Conservation (phyloP, 805 yeast species). For the Starmerella sirachaensis region DNA sequence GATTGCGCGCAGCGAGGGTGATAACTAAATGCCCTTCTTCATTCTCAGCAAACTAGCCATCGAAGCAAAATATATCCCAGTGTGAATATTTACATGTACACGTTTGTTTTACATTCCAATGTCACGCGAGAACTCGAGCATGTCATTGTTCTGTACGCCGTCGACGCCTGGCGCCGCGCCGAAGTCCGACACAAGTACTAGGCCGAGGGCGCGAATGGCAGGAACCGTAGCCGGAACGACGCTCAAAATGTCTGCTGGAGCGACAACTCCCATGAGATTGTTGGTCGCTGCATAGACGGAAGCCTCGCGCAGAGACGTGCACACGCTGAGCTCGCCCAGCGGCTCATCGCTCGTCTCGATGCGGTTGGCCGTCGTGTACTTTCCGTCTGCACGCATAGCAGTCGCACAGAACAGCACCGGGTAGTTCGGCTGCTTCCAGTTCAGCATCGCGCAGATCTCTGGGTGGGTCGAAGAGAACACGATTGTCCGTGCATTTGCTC, state of each 20-base stretch:
- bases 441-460: slow-evolving; percentile 79
- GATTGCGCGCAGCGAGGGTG: no score
- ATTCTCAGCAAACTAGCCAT: neutral
- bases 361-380: slow-evolving; percentile 23
- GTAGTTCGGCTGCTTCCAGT: slow-evolving; percentile 98
- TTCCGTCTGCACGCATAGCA: slow-evolving; percentile 24
- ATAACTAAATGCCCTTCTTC: no score
- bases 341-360: slow-evolving; percentile 26
- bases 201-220: slow-evolving; percentile 65
- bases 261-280: slow-evolving; percentile 72
- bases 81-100: neutral
- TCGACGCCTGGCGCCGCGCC: slow-evolving; percentile 35
- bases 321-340: slow-evolving; percentile 21
- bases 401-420: slow-evolving; percentile 82
- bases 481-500: slow-evolving; percentile 35
- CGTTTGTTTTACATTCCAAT: slow-evolving; percentile 11
- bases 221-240: slow-evolving; percentile 67
- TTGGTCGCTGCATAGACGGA: slow-evolving; percentile 67
- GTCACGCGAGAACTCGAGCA: slow-evolving; percentile 40
- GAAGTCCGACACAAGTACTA: slow-evolving; percentile 57
- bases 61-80: neutral
- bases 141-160: slow-evolving; percentile 53
- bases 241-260: slow-evolving; percentile 56
- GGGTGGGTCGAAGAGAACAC: slow-evolving; percentile 81
- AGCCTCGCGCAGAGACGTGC: slow-evolving; percentile 66